phyloP scores from a whole-genome alignment of 2,329 filamentous ascomycete genomes.

The Orbilia ellipsospora region DNA sequence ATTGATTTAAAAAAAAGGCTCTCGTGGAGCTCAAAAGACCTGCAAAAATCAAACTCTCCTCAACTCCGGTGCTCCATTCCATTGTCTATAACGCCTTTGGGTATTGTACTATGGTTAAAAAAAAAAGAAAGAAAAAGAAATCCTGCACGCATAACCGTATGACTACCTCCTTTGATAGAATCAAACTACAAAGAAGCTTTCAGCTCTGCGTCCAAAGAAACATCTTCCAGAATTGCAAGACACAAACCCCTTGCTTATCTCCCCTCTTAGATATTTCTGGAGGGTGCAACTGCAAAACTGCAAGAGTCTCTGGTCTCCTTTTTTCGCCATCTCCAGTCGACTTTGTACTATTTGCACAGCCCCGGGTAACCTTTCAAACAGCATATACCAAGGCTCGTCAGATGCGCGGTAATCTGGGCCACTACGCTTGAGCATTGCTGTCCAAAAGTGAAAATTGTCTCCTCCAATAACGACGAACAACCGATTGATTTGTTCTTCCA shows the following conservation, averaged over 20 bases:
- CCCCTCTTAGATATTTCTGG: constrained; percentile 26
- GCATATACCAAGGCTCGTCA: constrained; percentile 32
- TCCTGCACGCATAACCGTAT: no score
- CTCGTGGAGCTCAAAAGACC: no score
- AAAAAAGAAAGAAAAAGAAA: no score
- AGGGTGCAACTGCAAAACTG: constrained; percentile 24
- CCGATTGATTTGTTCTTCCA: constrained; percentile 28
- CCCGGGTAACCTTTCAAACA: constrained; percentile 32
- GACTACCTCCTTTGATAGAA: no score
- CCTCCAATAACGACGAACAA: constrained; percentile 36
- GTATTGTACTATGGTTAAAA: no score
- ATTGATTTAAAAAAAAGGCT: no score
- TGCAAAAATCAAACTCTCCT: no score
- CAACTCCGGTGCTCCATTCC: no score
- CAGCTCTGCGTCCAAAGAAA: constrained; percentile 32
- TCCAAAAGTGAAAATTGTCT: constrained; percentile 40
- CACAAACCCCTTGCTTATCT: constrained; percentile 24
- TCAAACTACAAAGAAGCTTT: constrained; percentile 25
- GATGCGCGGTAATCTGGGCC: constrained; percentile 21
- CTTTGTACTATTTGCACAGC: constrained; percentile 20
- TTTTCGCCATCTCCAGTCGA: constrained; percentile 33
- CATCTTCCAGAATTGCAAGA: constrained; percentile 31
- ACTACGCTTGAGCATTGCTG: constrained; percentile 26
- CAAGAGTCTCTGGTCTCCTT: constrained; percentile 24
- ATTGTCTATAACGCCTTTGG: no score